phyloP scores from a whole-genome alignment of 257 asterid species.

The Knoxia roxburghii region DNA sequence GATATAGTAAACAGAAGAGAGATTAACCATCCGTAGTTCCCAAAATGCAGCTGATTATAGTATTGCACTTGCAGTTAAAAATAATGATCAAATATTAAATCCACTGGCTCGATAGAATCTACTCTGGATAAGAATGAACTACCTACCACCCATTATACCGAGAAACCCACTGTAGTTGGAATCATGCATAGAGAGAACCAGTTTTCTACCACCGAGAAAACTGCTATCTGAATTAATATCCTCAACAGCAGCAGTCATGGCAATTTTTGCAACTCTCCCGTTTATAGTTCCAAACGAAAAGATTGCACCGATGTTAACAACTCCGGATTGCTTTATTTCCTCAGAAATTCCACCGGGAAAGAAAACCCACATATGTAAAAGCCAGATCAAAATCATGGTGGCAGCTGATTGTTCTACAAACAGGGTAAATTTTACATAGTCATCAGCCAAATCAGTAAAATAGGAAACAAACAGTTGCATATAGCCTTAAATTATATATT shows the following conservation, averaged over 20 bases:
- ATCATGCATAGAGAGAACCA: conserved; percentile 48
- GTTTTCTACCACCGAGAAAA: conserved; percentile 48
- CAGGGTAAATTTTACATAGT: too few relatives aligned
- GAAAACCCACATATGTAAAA: conserved; percentile 8
- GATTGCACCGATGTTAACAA: conserved; percentile 61
- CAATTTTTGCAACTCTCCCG: conserved; percentile 66
- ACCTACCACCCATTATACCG: conserved; percentile 68
- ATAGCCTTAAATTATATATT: background rate
- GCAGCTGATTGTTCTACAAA: background rate
- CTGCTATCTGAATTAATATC: conserved; percentile 65
- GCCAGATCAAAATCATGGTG: conserved; percentile 12
- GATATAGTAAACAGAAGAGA: too few relatives aligned
- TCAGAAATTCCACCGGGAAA: conserved; percentile 2
- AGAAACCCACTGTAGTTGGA: conserved; percentile 68
- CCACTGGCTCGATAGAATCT: too few relatives aligned
- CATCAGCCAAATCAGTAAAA: background rate
- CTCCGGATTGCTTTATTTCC: conserved; percentile 20
- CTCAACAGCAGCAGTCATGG: conserved; percentile 73
- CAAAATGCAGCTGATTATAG: too few relatives aligned
- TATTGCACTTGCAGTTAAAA: background rate
- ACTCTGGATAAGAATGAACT: background rate
- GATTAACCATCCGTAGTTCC: too few relatives aligned
- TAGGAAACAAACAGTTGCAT: background rate
- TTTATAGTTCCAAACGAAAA: conserved; percentile 49
- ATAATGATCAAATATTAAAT: background rate